Evolutionary conservation across 2,329 filamentous ascomycete genomes (phyloP).

Genomic region (Shiraia bambusicola): DNA sequence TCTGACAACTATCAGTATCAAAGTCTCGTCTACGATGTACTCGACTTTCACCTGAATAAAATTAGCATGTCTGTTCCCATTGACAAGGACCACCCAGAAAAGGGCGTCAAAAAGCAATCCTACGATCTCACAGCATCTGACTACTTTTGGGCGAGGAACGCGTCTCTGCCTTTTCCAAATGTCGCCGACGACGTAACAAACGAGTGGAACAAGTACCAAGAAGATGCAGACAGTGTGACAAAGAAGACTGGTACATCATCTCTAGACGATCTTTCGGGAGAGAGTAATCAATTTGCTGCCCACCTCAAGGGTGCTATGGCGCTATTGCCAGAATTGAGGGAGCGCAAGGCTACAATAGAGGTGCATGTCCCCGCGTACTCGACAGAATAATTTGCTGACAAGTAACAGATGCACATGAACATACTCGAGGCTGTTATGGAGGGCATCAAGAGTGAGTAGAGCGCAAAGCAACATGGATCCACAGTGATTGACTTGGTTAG

Average conservation of each 20-base stretch:
- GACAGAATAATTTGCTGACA: constrained; percentile 58
- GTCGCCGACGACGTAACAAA: constrained; percentile 95
- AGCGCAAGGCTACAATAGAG: constrained; percentile 75
- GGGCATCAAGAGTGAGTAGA: constrained; percentile 68
- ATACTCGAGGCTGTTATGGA: constrained; percentile 77
- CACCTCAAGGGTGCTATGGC: constrained; percentile 97
- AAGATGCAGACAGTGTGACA: constrained; percentile 90
- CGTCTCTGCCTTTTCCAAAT: constrained; percentile 86
- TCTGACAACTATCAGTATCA: constrained; percentile 58
- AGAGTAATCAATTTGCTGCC: constrained; percentile 84
- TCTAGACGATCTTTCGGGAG: constrained; percentile 88
- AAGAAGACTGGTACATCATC: constrained; percentile 92
- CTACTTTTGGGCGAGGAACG: constrained; percentile 96
- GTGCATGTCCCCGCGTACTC: not conserved
- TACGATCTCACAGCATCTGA: constrained; percentile 90
- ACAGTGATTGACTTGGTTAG: constrained; percentile 36
- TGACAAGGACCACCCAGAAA: constrained; percentile 74
- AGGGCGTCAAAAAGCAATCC: constrained; percentile 77
- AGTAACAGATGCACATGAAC: constrained; percentile 87
- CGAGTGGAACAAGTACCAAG: constrained; percentile 91
- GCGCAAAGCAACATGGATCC: not conserved
- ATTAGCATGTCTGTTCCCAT: constrained; percentile 86
- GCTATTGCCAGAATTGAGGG: constrained; percentile 83
- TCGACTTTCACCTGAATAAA: constrained; percentile 82
- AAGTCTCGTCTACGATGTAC: constrained; percentile 76